Evolutionary conservation across 305 asterid genomes (phyloP).

Genomic region (Galium porrigens): DNA sequence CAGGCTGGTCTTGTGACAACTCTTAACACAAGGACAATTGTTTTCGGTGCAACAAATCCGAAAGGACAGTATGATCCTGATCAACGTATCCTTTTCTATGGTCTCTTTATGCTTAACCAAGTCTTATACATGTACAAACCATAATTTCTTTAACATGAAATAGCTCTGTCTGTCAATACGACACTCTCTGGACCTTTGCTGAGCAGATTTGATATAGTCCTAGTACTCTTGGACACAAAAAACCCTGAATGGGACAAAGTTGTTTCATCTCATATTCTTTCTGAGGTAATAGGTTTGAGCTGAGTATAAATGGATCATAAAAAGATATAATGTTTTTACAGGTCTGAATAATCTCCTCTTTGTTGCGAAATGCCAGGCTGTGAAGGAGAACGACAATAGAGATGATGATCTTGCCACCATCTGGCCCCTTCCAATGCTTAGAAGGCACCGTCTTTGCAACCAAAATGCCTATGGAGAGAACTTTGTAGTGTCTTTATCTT

Average conservation of each 20-base stretch:
- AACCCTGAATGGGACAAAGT: constrained; percentile 94
- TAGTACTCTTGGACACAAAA: constrained; percentile 84
- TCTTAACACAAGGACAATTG: constrained; percentile 79
- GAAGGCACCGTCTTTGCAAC: constrained; percentile 37
- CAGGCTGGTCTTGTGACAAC: constrained; percentile 99
- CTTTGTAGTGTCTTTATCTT: neutral
- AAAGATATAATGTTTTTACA: constrained; percentile 12
- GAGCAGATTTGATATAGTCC: constrained; percentile 91
- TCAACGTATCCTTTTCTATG: constrained; percentile 52
- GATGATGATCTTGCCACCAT: constrained; percentile 40
- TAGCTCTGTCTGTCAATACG: constrained; percentile 87
- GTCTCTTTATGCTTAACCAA: constrained; percentile 1
- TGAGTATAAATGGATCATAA: constrained; percentile 14
- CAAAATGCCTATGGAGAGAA: neutral
- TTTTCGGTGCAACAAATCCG: constrained; percentile 95
- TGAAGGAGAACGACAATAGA: constrained; percentile 28
- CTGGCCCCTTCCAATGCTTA: constrained; percentile 80
- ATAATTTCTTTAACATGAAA: constrained; percentile 30
- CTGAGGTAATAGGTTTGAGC: constrained; percentile 41
- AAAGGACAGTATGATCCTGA: constrained; percentile 96
- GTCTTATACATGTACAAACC: neutral
- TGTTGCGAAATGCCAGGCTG: constrained; percentile 35
- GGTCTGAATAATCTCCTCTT: constrained; percentile 11
- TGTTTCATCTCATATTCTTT: constrained; percentile 89
- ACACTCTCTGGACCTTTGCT: constrained; percentile 89